phyloP scores from a whole-genome alignment of 179 eudicot genomes.

The Amaranthus tricolor region DNA sequence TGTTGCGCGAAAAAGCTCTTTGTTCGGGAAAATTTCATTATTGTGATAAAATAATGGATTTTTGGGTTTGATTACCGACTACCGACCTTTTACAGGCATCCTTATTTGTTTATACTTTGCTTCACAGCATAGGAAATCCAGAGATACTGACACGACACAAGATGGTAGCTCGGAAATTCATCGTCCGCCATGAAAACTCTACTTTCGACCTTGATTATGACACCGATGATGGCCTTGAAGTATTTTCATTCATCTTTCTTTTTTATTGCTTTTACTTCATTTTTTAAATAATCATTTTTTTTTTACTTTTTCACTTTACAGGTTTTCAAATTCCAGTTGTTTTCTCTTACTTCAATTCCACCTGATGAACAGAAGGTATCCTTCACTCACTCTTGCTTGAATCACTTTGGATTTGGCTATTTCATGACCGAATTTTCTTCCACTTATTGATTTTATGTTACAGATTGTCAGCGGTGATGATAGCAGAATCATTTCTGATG shows the following conservation, averaged over 20 bases:
- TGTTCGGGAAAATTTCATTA: no score
- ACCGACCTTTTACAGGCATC: no score
- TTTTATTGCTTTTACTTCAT: not conserved
- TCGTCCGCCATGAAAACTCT: constrained; percentile 53
- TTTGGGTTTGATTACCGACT: no score
- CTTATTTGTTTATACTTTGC: not conserved
- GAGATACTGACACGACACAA: constrained; percentile 1
- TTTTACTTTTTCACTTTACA: constrained; percentile 25
- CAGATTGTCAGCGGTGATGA: constrained; percentile 58
- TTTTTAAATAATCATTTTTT: not conserved
- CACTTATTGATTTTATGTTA: not conserved
- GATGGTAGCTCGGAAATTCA: constrained; percentile 73
- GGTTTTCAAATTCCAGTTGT: constrained; percentile 84
- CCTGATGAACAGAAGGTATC: constrained; percentile 83
- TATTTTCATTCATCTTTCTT: not conserved
- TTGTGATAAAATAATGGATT: no score
- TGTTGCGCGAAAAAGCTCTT: no score
- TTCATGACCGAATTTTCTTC: constrained; percentile 4
- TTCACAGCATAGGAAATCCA: not conserved
- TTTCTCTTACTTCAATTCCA: constrained; percentile 78
- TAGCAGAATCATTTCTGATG: constrained; percentile 48
- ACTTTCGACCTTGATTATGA: constrained; percentile 81
- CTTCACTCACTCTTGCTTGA: not conserved
- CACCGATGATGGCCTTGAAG: constrained; percentile 85
- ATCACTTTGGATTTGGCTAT: constrained; percentile 10